These are phyloP conservation scores for Tetrahymena thermophila DNA, from an alignment of 73 alveolate species.

Conservation along the genomic window DNA sequence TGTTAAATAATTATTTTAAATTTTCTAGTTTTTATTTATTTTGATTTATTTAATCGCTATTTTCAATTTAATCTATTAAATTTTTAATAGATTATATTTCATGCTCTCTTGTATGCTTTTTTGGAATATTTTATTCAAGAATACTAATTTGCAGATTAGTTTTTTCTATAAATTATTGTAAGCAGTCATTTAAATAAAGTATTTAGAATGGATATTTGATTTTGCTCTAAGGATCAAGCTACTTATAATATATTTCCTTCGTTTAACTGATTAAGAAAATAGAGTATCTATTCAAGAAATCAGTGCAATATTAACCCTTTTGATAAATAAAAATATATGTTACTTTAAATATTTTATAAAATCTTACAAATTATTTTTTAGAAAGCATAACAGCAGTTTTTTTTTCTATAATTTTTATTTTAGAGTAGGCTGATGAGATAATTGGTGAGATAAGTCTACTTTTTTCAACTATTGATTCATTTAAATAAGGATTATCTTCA, in stretches of 20 bases:
- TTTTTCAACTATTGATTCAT: background rate
- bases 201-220: background rate
- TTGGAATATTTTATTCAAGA: background rate
- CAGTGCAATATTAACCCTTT: background rate
- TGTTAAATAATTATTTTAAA: too few species aligned
- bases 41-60: background rate
- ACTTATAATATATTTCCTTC: background rate
- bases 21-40: too few species aligned
- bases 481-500: background rate
- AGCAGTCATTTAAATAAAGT: background rate
- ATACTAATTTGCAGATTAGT: background rate
- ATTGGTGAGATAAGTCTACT: background rate
- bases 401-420: background rate
- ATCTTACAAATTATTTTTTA: background rate
- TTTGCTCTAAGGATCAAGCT: background rate
- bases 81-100: background rate
- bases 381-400: background rate
- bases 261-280: background rate
- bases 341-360: background rate
- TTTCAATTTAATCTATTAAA: background rate
- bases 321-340: background rate
- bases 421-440: background rate
- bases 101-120: background rate
- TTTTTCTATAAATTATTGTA: background rate
- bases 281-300: background rate